These are phyloP conservation scores for Cytospora schulzeri DNA, from an alignment of 2,329 filamentous ascomycete species.

Conservation along the genomic window DNA sequence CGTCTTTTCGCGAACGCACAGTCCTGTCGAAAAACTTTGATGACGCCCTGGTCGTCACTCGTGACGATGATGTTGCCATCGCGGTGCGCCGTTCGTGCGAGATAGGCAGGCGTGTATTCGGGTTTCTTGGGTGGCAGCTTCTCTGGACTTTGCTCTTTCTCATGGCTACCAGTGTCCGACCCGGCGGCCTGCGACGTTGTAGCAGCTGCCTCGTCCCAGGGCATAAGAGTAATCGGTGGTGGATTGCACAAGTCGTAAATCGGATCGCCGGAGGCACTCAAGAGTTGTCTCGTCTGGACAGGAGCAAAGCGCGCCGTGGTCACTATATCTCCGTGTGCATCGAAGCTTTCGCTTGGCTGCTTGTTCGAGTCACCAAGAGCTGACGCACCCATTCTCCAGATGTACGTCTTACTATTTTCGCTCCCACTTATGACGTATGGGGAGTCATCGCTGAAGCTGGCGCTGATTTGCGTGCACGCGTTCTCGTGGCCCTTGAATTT, in stretches of 20 bases:
- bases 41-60: slow-evolving; percentile 81
- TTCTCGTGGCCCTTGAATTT: slow-evolving; percentile 95
- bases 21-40: slow-evolving; percentile 95
- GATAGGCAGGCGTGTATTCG: slow-evolving; percentile 74
- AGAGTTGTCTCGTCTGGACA: slow-evolving; percentile 71
- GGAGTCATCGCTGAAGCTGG: slow-evolving; percentile 84
- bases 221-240: slow-evolving; percentile 81
- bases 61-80: slow-evolving; percentile 92
- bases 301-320: slow-evolving; percentile 89
- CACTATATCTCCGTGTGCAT: slow-evolving; percentile 85
- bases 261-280: slow-evolving; percentile 83
- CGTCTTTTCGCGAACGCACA: slow-evolving; percentile 81
- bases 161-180: slow-evolving; percentile 21
- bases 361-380: slow-evolving; percentile 58
- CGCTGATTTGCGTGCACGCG: slow-evolving; percentile 84
- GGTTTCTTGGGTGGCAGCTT: slow-evolving; percentile 43
- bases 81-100: slow-evolving; percentile 73
- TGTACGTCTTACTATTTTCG: slow-evolving; percentile 86
- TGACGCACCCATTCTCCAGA: slow-evolving; percentile 68
- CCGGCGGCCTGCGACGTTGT: slow-evolving; percentile 39
- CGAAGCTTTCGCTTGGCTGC: slow-evolving; percentile 82
- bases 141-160: slow-evolving; percentile 19
- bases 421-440: slow-evolving; percentile 89
- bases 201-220: slow-evolving; percentile 61
- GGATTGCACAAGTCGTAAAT: slow-evolving; percentile 98